phyloP scores from a whole-genome alignment of 345 rosid species.

The Pistacia atlantica region DNA sequence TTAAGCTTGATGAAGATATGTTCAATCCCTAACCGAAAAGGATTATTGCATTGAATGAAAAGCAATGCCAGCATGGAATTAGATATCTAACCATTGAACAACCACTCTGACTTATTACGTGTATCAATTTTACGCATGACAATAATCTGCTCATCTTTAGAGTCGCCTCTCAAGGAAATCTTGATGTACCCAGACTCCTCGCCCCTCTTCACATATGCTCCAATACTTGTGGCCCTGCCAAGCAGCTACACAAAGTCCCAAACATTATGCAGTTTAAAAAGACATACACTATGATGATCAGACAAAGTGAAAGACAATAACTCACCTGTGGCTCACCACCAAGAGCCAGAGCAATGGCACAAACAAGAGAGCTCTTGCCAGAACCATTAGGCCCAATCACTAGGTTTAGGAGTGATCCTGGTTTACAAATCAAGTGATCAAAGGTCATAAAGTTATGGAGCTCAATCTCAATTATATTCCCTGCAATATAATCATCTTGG shows the following conservation, averaged over 20 bases:
- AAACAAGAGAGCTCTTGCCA: conserved; percentile 95
- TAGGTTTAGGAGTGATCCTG: conserved; percentile 84
- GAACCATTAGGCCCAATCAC: conserved; percentile 97
- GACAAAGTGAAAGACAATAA: conserved; percentile 17
- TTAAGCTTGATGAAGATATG: neutral
- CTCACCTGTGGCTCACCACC: conserved; percentile 93
- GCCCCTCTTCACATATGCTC: conserved; percentile 94
- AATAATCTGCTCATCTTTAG: conserved; percentile 46
- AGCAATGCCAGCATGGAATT: conserved; percentile 1
- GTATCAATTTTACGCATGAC: conserved; percentile 77
- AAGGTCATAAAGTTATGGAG: conserved; percentile 91
- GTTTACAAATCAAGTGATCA: conserved; percentile 73
- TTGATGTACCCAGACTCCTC: conserved; percentile 75
- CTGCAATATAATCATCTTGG: conserved; percentile 84
- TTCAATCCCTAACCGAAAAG: neutral
- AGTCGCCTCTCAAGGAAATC: conserved; percentile 72
- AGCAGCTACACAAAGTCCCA: conserved; percentile 56
- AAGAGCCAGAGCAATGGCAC: conserved; percentile 94
- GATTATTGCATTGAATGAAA: conserved; percentile 6
- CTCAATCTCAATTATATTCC: conserved; percentile 84
- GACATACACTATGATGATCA: conserved; percentile 8
- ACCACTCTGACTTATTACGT: conserved; percentile 90
- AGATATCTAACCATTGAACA: conserved; percentile 62
- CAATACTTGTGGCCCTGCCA: conserved; percentile 84
- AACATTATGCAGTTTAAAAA: neutral